Evolutionary conservation across 306 rosid species (phyloP).

Genomic region (Canavalia ensiformis): DNA sequence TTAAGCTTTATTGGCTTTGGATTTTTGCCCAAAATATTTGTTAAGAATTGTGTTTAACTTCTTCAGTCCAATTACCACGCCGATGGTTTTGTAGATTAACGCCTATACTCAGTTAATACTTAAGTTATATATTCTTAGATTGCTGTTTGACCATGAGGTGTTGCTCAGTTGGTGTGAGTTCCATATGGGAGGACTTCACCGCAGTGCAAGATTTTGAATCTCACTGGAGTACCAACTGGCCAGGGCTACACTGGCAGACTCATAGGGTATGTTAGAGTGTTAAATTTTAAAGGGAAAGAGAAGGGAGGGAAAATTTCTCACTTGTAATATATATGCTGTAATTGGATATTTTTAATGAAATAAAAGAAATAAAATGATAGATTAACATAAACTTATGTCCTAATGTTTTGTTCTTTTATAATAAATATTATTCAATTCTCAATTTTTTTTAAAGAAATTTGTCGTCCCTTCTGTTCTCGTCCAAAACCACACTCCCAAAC

Average conservation of each 20-base stretch:
- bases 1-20: background rate
- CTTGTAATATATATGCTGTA: no score
- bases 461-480: no score
- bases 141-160: slow-evolving; percentile 25
- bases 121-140: background rate
- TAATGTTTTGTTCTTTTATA: no score
- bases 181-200: slow-evolving; percentile 1
- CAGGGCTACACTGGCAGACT: background rate
- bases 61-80: background rate
- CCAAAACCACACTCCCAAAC: no score
- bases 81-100: slow-evolving; percentile 13
- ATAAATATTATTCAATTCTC: no score
- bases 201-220: slow-evolving; percentile 7
- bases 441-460: no score
- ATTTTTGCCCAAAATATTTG: slow-evolving; percentile 21
- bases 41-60: slow-evolving; percentile 14
- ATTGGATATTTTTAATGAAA: no score
- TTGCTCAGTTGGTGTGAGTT: background rate
- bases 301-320: no score
- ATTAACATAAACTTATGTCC: no score
- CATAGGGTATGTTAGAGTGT: background rate
- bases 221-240: background rate
- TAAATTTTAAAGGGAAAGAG: no score
- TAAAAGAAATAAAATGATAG: no score
- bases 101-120: slow-evolving; percentile 5